phyloP scores from a whole-genome alignment of 2,329 filamentous ascomycete species.

The Rutstroemia sp. region DNA sequence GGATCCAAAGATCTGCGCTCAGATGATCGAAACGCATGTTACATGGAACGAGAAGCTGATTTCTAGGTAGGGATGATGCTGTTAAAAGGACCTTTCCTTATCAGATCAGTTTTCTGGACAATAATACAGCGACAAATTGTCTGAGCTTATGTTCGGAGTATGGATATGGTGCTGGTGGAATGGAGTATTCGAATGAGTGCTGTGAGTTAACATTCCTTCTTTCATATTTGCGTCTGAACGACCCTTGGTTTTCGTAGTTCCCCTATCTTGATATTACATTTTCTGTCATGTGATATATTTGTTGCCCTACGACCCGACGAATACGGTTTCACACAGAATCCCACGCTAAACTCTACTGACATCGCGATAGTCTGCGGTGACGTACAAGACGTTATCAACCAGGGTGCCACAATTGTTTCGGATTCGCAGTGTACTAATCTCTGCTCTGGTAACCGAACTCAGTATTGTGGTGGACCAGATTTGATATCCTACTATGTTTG shows the following conservation, averaged over 20 bases:
- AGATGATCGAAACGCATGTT: background rate
- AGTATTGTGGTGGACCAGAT: constrained; percentile 14
- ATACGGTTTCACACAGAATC: background rate
- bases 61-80: constrained; percentile 8
- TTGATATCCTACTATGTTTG: constrained; percentile 15
- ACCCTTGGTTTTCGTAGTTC: background rate
- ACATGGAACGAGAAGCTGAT: background rate
- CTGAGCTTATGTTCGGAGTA: constrained; percentile 20
- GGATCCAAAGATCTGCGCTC: background rate
- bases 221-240: background rate
- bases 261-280: background rate
- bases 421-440: constrained; percentile 15
- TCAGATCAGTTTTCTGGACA: constrained; percentile 12
- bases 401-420: background rate
- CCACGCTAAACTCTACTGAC: background rate
- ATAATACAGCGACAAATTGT: constrained; percentile 18
- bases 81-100: constrained; percentile 19
- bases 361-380: constrained; percentile 11
- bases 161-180: constrained; percentile 24
- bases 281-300: background rate
- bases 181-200: constrained; percentile 23
- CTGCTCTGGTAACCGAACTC: constrained; percentile 36
- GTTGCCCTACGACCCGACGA: background rate
- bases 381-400: constrained; percentile 7
- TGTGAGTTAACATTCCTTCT: constrained; percentile 12